A percentile compares a stretch with the other conserved stretches of the same genome.
Evolutionary conservation across 176 grass and related monocot genomes (phyloP).

Genomic region (Oryza meyeriana): DNA sequence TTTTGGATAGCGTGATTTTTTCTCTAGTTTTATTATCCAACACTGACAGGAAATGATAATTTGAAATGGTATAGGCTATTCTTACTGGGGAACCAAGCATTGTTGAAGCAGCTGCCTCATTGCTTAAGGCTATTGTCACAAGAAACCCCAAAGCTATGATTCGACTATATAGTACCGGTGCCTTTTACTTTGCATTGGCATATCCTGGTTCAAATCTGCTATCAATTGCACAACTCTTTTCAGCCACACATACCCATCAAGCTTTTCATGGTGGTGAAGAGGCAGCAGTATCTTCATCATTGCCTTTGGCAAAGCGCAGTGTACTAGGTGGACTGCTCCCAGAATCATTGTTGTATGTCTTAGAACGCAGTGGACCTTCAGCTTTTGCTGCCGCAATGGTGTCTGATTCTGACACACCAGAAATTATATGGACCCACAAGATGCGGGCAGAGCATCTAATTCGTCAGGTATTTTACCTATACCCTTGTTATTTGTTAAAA

Average conservation of each 20-base stretch:
- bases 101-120: slow-evolving; percentile 80
- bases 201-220: slow-evolving; percentile 97
- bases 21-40: background rate
- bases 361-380: slow-evolving; percentile 86
- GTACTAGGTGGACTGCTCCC: slow-evolving; percentile 90
- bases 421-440: slow-evolving; percentile 99
- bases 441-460: slow-evolving; percentile 99
- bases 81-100: slow-evolving; percentile 96
- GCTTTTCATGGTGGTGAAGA: slow-evolving; percentile 99
- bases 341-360: slow-evolving; percentile 93
- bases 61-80: slow-evolving; percentile 62
- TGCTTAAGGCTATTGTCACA: slow-evolving; percentile 95
- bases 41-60: background rate
- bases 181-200: slow-evolving; percentile 89
- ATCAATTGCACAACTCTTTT: slow-evolving; percentile 88
- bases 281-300: slow-evolving; percentile 86
- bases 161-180: slow-evolving; percentile 88
- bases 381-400: slow-evolving; percentile 91
- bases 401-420: slow-evolving; percentile 98
- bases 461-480: slow-evolving; percentile 54
- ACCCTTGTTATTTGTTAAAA: slow-evolving; percentile 22
- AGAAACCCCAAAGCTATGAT: slow-evolving; percentile 98
- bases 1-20: background rate
- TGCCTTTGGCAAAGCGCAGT: slow-evolving; percentile 94
- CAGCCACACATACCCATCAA: slow-evolving; percentile 87